These are phyloP conservation scores for Penicillium capsulatum DNA, from an alignment of 2,329 filamentous ascomycete species.

Conservation along the genomic window DNA sequence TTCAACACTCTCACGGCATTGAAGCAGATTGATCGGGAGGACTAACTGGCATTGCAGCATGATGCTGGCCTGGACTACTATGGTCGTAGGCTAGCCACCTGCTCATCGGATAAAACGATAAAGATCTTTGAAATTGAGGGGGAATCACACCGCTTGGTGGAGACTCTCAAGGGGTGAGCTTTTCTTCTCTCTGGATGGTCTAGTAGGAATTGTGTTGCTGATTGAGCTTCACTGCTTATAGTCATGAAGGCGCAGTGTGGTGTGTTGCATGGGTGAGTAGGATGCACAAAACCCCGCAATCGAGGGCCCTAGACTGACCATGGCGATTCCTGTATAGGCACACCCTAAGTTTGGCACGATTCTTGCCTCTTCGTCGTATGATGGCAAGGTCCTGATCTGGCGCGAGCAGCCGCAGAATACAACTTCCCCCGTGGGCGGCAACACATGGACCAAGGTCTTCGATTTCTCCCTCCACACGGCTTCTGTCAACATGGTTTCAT, in stretches of 20 bases:
- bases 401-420: conserved; percentile 64
- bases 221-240: conserved; percentile 39
- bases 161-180: conserved; percentile 85
- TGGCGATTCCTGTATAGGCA: conserved; percentile 47
- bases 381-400: conserved; percentile 98
- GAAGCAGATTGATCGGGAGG: conserved; percentile 6
- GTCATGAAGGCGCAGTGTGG: conserved; percentile 97
- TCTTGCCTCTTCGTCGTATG: conserved; percentile 89
- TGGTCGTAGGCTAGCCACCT: conserved; percentile 90
- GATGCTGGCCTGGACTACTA: conserved; percentile 99
- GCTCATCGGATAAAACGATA: conserved; percentile 96
- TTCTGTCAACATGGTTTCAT: conserved; percentile 92
- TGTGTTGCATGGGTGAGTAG: conserved; percentile 77
- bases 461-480: conserved; percentile 92
- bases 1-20: neutral
- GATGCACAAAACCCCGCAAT: neutral
- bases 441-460: conserved; percentile 79
- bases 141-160: conserved; percentile 80
- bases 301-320: conserved; percentile 3
- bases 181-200: neutral
- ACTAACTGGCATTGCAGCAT: conserved; percentile 55
- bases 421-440: conserved; percentile 42
- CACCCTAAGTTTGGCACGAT: conserved; percentile 99
- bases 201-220: conserved; percentile 3
- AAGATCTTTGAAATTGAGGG: conserved; percentile 99